These are phyloP conservation scores for Phialocephala subalpina DNA, from an alignment of 2,329 filamentous ascomycete genomes.

Conservation along the genomic window DNA sequence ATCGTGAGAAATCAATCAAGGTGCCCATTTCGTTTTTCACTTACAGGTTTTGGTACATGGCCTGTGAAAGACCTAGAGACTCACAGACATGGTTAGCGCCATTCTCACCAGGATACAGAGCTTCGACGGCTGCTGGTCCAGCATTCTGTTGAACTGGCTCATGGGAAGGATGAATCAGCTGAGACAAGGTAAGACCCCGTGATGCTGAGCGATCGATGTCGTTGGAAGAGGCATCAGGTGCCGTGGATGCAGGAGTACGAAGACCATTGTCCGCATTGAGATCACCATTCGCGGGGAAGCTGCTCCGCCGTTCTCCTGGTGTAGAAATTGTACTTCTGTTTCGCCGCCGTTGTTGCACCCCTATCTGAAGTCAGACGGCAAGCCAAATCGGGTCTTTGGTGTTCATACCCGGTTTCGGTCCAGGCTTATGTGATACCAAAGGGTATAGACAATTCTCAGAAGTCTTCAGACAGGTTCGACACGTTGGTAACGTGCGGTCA, in stretches of 20 bases:
- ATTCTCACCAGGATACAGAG: not conserved
- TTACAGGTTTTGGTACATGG: not conserved
- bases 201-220: conserved; percentile 4
- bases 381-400: not conserved
- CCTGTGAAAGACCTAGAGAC: not conserved
- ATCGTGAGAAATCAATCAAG: not conserved
- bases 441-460: conserved; percentile 16
- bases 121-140: too few relatives aligned
- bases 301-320: not conserved
- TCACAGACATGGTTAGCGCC: not conserved
- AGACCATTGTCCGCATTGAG: not conserved
- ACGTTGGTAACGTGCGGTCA: conserved; percentile 15
- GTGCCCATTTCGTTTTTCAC: not conserved
- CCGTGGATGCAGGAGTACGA: not conserved
- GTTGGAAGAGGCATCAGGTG: not conserved
- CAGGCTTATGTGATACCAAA: conserved; percentile 17
- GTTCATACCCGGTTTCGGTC: conserved; percentile 17
- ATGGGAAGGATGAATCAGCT: conserved; percentile 20
- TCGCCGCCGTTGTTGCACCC: not conserved
- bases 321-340: not conserved
- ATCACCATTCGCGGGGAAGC: not conserved
- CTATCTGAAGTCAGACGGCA: not conserved
- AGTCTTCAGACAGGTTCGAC: conserved; percentile 13
- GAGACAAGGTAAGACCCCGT: conserved; percentile 17
- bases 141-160: conserved; percentile 1